Evolutionary conservation across 768 basidiomycete genomes (phyloP).

Genomic region (Leucocoprinus leucothites): DNA sequence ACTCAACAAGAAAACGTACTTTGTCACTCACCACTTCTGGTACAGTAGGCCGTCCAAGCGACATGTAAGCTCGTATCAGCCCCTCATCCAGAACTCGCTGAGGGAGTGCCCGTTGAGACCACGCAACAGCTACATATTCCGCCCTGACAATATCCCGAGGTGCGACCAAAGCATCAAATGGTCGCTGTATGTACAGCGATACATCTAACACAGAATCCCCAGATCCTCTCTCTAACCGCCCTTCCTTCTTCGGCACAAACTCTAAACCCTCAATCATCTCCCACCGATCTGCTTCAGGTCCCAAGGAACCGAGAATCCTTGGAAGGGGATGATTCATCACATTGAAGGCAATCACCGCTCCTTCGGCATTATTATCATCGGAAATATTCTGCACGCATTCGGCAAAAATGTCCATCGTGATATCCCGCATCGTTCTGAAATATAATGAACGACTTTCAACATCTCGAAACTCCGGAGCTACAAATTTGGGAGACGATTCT

Average conservation of each 20-base stretch:
- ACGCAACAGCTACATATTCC: slow-evolving; percentile 19
- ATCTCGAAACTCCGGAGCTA: neutral
- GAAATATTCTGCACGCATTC: slow-evolving; percentile 1
- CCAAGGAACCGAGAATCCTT: neutral
- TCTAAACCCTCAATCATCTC: neutral
- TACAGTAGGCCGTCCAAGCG: slow-evolving; percentile 18
- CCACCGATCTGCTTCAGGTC: neutral
- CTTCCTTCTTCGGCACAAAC: neutral
- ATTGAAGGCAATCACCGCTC: neutral
- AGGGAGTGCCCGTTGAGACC: slow-evolving; percentile 21
- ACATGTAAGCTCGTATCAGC: slow-evolving; percentile 15
- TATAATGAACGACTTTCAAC: neutral
- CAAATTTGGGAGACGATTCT: neutral
- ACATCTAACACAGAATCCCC: neutral
- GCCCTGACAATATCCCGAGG: slow-evolving; percentile 16
- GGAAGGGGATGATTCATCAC: slow-evolving; percentile 5
- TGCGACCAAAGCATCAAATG: slow-evolving; percentile 10
- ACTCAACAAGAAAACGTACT: too few relatives aligned
- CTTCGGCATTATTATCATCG: neutral
- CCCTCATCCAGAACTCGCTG: slow-evolving; percentile 11
- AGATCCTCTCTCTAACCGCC: neutral
- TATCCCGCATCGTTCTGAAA: neutral
- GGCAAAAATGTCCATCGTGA: slow-evolving; percentile 4
- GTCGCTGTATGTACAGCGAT: neutral
- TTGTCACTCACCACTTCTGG: slow-evolving; percentile 21